Conservation (phyloP, 176 grass and related monocot genomes). For the Chloris gayana region DNA sequence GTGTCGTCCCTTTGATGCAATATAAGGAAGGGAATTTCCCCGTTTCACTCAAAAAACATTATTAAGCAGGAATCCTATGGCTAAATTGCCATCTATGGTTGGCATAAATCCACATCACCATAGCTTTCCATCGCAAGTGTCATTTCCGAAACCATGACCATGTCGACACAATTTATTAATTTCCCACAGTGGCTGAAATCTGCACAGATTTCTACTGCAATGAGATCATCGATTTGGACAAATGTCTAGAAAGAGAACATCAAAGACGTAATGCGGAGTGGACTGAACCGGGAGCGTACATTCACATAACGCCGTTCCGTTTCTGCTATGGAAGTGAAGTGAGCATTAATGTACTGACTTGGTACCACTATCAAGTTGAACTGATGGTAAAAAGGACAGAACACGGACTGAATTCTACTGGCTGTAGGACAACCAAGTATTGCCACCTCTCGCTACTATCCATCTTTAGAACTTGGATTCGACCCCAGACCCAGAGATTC, state of each 20-base stretch:
- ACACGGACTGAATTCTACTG: background rate
- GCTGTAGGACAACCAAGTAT: background rate
- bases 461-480: background rate
- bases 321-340: background rate
- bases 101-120: too few relatives aligned
- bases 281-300: background rate
- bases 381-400: background rate
- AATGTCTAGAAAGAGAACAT: background rate
- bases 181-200: background rate
- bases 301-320: background rate
- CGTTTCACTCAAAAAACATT: too few relatives aligned
- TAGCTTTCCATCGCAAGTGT: too few relatives aligned
- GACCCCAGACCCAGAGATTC: background rate
- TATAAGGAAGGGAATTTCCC: too few relatives aligned
- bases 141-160: too few relatives aligned
- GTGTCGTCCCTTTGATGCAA: too few relatives aligned
- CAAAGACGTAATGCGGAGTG: background rate
- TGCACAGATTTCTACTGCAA: background rate
- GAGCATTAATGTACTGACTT: background rate
- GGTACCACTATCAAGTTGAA: background rate
- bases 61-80: too few relatives aligned
- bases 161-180: background rate
- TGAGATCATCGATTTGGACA: conserved; percentile 12
- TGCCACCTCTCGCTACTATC: background rate
- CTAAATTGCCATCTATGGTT: too few relatives aligned